Conservation (phyloP, 306 rosid species). For the Cicer cuneatum region DNA sequence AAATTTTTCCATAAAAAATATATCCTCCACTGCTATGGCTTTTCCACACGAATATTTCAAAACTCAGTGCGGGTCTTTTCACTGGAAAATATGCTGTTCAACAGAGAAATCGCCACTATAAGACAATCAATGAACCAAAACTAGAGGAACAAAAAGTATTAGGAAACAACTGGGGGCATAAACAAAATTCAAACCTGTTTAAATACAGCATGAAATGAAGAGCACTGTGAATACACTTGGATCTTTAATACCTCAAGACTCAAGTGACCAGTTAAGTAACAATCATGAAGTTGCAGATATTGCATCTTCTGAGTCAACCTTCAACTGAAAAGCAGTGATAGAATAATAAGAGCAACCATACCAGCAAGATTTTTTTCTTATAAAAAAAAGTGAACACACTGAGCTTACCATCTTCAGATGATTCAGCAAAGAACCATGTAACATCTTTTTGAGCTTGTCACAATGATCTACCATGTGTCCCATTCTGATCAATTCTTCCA, state of each 20-base stretch:
- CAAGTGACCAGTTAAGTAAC: constrained; percentile 11
- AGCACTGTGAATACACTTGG: constrained; percentile 10
- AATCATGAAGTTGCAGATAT: constrained; percentile 52
- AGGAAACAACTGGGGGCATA: constrained; percentile 19
- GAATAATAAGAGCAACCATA: constrained; percentile 1
- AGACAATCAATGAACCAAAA: constrained; percentile 27
- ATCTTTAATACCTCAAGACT: not conserved
- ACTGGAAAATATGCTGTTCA: constrained; percentile 32
- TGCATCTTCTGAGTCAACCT: constrained; percentile 65
- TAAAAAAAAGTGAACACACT: not conserved
- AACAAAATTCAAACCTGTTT: constrained; percentile 37
- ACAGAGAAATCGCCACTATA: constrained; percentile 12
- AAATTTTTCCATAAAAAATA: not conserved
- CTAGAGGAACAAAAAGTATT: not conserved
- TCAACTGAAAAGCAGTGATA: constrained; percentile 58
- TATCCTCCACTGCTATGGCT: constrained; percentile 13
- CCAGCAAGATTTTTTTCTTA: not conserved
- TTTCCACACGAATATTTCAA: constrained; percentile 2
- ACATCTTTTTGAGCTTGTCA: constrained; percentile 67
- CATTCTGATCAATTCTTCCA: constrained; percentile 67
- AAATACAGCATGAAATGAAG: constrained; percentile 5
- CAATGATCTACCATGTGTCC: constrained; percentile 93
- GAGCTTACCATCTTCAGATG: constrained; percentile 73
- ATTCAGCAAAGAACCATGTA: constrained; percentile 66
- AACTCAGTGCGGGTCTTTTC: not conserved